Base-by-base conservation (phyloP, 208 protist genomes). In the Wallacemonas rigidus region DNA sequence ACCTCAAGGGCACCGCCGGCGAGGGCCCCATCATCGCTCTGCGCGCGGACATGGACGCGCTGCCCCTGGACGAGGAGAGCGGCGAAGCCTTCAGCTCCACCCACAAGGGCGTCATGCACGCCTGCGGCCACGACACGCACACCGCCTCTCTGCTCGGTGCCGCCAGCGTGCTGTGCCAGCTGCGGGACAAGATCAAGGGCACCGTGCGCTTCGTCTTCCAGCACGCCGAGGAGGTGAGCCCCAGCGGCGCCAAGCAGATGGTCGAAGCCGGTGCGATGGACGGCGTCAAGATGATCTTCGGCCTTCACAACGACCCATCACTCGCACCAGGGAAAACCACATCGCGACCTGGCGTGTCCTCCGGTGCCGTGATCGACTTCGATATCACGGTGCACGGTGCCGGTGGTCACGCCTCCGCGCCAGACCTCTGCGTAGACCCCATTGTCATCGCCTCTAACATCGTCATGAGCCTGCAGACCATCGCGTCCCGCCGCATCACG, bases 11-110 rank as follows among this genome's bases (percentile, higher is more conserved):
- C 36, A 71, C 76, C 36, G 87, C 84, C 11, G 83, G 77, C 39
- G 78, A 72, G 60, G 84, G 82, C 2, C 79, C 81, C 56, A 83
- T 79, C 58, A 76, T 83, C 44, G 87, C 87, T 2, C 77, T 90
- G 69, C 79, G 84, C 62, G 79, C 87, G 8, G 81, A 90, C 73
- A 92, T 92, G 68, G 87, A 92, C 62, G 87, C 87, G 15, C 80
- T 90, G 62, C 87, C 84, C 36, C 68, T 88, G 45, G 73, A 88
- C 44, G 87, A 92, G 74, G 82, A 90, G 69, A 84, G 76, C 72
- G 81, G 79, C 17, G 84, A 88, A 72, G 53, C 79, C 12, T 92
- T 90, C 77, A 87, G 70, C 64, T 90, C 87, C 2, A 80, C 26
- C 26, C 26, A 26, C 26, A 26, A 26, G 26, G 80, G 80, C 36